A percentile compares a stretch with the other conserved stretches of the same genome.
Evolutionary conservation across 1,139 yeast species (phyloP).

Genomic region (Yamadazyma siamensis): DNA sequence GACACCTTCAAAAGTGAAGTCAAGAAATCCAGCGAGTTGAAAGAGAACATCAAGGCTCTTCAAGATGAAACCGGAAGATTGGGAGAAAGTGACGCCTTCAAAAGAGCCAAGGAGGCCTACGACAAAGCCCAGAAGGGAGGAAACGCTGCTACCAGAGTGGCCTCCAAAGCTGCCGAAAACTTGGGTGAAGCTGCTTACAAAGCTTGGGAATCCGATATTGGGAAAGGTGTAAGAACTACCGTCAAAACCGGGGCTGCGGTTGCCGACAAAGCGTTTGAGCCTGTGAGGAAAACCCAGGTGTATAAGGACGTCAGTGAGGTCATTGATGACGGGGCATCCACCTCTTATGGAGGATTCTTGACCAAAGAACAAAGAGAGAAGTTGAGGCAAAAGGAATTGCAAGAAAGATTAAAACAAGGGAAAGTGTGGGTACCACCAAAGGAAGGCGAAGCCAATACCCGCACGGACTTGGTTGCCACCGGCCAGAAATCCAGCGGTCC

Average conservation of each 20-base stretch:
- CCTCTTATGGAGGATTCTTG: constrained; percentile 91
- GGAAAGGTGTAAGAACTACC: constrained; percentile 80
- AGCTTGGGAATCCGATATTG: constrained; percentile 97
- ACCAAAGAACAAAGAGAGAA: constrained; percentile 76
- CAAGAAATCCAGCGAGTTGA: constrained; percentile 84
- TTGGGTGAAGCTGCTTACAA: constrained; percentile 86
- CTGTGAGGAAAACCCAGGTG: constrained; percentile 85
- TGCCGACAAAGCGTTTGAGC: constrained; percentile 86
- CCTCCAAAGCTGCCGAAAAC: constrained; percentile 88
- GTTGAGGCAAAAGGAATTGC: constrained; percentile 69
- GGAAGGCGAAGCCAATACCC: constrained; percentile 80
- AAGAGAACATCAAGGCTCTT: constrained; percentile 88
- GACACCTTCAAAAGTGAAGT: constrained; percentile 91
- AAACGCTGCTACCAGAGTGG: constrained; percentile 79
- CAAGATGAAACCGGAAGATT: constrained; percentile 96
- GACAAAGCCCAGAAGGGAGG: constrained; percentile 78
- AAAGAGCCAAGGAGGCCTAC: constrained; percentile 89
- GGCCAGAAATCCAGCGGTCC: constrained; percentile 75
- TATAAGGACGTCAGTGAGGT: constrained; percentile 88
- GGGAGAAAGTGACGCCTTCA: constrained; percentile 92
- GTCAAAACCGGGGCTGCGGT: constrained; percentile 78
- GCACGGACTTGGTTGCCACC: constrained; percentile 61
- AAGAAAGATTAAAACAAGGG: constrained; percentile 46
- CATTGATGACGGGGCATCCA: constrained; percentile 86
- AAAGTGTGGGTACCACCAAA: constrained; percentile 61